Evolutionary conservation across 2,329 filamentous ascomycete genomes (phyloP).

Genomic region (Venturia nashicola): DNA sequence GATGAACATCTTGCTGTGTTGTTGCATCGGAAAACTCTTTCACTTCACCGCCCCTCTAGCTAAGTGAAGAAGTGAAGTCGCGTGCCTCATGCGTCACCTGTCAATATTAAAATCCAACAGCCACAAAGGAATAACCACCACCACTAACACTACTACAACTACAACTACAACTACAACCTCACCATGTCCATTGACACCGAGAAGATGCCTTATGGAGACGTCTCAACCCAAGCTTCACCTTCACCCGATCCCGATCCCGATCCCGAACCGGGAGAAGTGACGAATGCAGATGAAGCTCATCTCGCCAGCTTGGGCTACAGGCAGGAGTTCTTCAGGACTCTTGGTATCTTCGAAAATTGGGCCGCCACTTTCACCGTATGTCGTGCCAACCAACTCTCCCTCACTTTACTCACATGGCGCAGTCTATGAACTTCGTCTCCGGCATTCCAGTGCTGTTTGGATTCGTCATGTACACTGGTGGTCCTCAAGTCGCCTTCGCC

Average conservation of each 20-base stretch:
- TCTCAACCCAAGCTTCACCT: neutral
- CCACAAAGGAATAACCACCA: neutral
- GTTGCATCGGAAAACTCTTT: too few relatives aligned
- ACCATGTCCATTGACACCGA: neutral
- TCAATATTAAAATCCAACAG: neutral
- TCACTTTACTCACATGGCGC: neutral
- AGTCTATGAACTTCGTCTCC: slow-evolving; percentile 25
- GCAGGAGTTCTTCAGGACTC: slow-evolving; percentile 12
- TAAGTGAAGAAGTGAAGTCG: neutral
- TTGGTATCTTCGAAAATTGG: slow-evolving; percentile 28
- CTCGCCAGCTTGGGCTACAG: slow-evolving; percentile 15
- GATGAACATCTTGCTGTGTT: too few relatives aligned
- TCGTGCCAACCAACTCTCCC: neutral
- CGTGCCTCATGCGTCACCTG: neutral
- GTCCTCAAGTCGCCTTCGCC: slow-evolving; percentile 25
- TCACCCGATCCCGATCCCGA: neutral
- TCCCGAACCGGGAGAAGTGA: neutral
- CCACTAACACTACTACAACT: neutral
- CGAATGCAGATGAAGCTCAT: slow-evolving; percentile 7
- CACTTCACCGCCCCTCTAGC: too few relatives aligned
- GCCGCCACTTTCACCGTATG: slow-evolving; percentile 22
- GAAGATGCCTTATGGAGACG: neutral
- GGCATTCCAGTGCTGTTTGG: slow-evolving; percentile 30
- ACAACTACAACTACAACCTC: too few relatives aligned
- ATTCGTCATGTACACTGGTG: slow-evolving; percentile 28